Evolutionary conservation across 2,329 filamentous ascomycete genomes (phyloP).

Genomic region (Stagonosporopsis rhizophila): DNA sequence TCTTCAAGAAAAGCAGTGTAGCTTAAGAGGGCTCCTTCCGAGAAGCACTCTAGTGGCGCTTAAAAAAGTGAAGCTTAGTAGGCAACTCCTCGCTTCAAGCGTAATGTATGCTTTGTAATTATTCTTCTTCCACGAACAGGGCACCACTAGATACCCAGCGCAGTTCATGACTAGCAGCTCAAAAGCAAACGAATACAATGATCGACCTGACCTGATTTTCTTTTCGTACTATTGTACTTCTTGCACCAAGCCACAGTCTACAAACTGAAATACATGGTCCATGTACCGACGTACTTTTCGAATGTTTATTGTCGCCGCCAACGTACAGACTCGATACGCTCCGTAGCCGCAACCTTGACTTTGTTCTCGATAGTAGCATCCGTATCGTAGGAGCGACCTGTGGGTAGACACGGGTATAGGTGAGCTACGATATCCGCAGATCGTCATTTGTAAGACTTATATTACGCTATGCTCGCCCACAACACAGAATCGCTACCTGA

Average conservation of each 20-base stretch:
- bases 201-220: not conserved
- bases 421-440: no score
- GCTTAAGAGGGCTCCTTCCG: not conserved
- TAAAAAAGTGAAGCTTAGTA: not conserved
- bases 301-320: no score
- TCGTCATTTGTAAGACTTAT: no score
- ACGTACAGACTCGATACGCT: not conserved
- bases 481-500: no score
- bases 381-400: no score
- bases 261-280: not conserved
- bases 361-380: no score
- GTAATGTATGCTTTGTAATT: slow-evolving; percentile 10
- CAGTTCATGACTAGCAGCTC: slow-evolving; percentile 2
- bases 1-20: slow-evolving; percentile 29
- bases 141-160: slow-evolving; percentile 12
- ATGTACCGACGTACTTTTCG: not conserved
- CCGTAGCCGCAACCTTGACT: not conserved
- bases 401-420: no score
- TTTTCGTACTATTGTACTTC: not conserved
- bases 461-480: no score
- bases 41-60: not conserved
- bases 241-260: not conserved
- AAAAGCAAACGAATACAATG: slow-evolving; percentile 5
- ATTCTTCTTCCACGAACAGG: not conserved
- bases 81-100: slow-evolving; percentile 1